Evolutionary conservation across 2,329 filamentous ascomycete genomes (phyloP), one percentile per base, ranked within the genome.

Genomic region (Colletotrichum shisoi): DNA sequence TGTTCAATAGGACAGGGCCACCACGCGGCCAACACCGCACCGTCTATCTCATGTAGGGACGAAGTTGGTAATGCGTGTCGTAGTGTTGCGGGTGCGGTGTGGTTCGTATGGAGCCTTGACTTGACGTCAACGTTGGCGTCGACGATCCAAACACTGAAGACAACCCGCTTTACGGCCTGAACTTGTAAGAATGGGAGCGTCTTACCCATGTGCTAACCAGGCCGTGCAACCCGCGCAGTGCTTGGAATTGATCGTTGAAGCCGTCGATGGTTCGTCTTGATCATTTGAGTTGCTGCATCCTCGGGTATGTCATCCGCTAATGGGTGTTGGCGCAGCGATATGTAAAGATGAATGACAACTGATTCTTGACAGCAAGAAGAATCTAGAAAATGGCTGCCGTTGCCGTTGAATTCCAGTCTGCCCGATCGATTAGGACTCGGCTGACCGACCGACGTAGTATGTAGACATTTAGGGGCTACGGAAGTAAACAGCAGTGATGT

Each of bases 1-100:
- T 37, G 44, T 52, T 48, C 42, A n/a, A 37, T 44, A 44, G 57
- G 48, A 21, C 49, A 42, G 19, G 31, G 31, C 27, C 17, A 27
- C 19, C 21, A 64, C 37, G 48, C 17, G 27, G 37, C 39, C 24
- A 45, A 7, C 42, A 34, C 9, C 13, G 46, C 53, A 49, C 37
- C 44, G 48, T 13, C 17, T 17, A 21, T 53, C 34, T 24, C 19
- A 21, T 15, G 21, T 21, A 19, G 3, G 8, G 34, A 21, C 12
- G 34, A 24, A 17, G n/a, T 53, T 21, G n/a, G 42, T 19, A 6
- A 45, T 45, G 42, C n/a, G 42, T n/a, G n/a, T 11, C 12, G 21
- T 21, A 13, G 45, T 4, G 24, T 48, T 4, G 11, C 4, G 7
- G n/a, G 19, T 15, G 45, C 45, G 13, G 45, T 12, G 45, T 8